These are phyloP conservation scores for Tephrocybe sp. DNA, from an alignment of 768 basidiomycete species.

Conservation along the genomic window DNA sequence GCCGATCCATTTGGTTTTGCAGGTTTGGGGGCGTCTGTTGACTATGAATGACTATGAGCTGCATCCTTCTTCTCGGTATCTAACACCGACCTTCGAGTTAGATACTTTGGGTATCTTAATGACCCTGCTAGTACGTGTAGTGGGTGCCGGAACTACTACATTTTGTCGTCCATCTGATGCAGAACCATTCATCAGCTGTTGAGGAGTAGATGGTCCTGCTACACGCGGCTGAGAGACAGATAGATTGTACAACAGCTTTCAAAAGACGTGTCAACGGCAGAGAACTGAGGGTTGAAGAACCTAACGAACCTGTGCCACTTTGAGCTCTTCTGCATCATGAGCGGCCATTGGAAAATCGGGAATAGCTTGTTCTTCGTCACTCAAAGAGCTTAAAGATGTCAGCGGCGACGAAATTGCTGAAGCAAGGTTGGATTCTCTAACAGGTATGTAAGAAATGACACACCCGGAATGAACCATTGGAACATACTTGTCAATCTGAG, in stretches of 20 bases:
- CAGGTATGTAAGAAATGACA: neutral
- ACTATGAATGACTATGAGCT: neutral
- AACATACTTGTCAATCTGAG: constrained; percentile 39
- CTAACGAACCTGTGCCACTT: constrained; percentile 51
- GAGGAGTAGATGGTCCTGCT: constrained; percentile 4
- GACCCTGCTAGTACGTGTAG: constrained; percentile 15
- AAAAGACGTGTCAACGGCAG: neutral
- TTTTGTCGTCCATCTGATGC: constrained; percentile 28
- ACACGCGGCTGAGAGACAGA: constrained; percentile 19
- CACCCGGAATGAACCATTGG: neutral
- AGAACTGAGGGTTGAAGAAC: neutral
- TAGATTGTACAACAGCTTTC: constrained; percentile 40
- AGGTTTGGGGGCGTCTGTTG: constrained; percentile 8
- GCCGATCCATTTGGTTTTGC: constrained; percentile 14
- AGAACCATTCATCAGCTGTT: constrained; percentile 8
- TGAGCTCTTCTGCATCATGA: constrained; percentile 46
- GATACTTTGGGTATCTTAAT: constrained; percentile 13
- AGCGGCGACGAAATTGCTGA: constrained; percentile 69
- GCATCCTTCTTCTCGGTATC: neutral
- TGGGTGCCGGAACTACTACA: constrained; percentile 20
- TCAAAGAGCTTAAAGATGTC: constrained; percentile 71
- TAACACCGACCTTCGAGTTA: constrained; percentile 15
- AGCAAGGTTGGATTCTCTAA: constrained; percentile 34
- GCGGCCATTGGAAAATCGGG: constrained; percentile 23
- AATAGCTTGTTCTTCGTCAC: constrained; percentile 48